Evolutionary conservation across 257 asterid genomes (phyloP).

Genomic region (Salvia rosmarinus): DNA sequence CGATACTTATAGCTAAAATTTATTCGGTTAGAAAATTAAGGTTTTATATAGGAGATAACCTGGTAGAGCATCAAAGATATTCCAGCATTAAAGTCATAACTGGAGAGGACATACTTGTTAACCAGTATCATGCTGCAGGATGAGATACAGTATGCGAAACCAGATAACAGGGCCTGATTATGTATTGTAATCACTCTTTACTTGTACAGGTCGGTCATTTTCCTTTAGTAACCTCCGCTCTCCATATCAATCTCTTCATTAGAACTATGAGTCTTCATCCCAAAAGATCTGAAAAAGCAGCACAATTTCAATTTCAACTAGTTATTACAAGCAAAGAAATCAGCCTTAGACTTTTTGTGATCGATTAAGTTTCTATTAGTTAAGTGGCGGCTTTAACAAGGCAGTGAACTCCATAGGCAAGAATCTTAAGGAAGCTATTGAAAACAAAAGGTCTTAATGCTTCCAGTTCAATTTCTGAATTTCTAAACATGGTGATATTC

Average conservation of each 20-base stretch:
- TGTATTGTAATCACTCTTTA: constrained; percentile 44
- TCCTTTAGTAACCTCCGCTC: constrained; percentile 51
- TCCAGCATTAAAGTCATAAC: constrained; percentile 84
- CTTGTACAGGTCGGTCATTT: constrained; percentile 45
- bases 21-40: constrained; percentile 21
- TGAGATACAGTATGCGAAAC: constrained; percentile 82
- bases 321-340: neutral
- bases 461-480: constrained; percentile 18
- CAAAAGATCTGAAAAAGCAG: constrained; percentile 46
- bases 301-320: constrained; percentile 26
- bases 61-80: constrained; percentile 95
- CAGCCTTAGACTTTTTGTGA: constrained; percentile 15
- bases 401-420: neutral
- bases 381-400: constrained; percentile 12
- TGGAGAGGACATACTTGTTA: constrained; percentile 89
- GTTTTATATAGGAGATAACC: constrained; percentile 49
- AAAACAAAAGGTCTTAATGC: constrained; percentile 7
- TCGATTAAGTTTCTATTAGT: constrained; percentile 1
- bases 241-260: constrained; percentile 64
- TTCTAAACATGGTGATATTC: neutral
- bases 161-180: constrained; percentile 72
- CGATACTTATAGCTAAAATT: neutral
- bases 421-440: constrained; percentile 24
- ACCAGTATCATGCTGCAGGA: constrained; percentile 93
- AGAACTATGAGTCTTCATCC: constrained; percentile 56